phyloP scores from a whole-genome alignment of 805 yeast genomes.

The Metschnikowia santaceciliae region DNA sequence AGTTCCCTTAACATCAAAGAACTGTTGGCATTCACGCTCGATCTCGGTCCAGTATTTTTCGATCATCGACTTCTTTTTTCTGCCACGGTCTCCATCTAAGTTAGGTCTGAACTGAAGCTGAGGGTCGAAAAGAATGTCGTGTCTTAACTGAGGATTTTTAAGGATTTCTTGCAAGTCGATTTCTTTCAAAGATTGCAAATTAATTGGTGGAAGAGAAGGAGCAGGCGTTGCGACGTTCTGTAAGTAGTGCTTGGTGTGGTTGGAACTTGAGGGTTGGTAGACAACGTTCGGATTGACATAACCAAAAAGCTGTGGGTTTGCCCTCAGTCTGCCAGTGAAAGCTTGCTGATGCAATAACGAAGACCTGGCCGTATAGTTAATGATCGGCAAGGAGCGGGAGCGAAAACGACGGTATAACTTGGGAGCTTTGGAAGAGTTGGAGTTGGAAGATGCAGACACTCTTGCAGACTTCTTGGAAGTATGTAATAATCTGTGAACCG shows the following conservation, averaged over 20 bases:
- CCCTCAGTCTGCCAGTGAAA: conserved; percentile 10
- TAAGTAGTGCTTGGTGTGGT: conserved; percentile 8
- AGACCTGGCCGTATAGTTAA: conserved; percentile 26
- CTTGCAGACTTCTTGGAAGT: conserved; percentile 13
- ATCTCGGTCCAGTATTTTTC: conserved; percentile 84
- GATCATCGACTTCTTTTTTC: conserved; percentile 66
- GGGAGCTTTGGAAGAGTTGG: conserved; percentile 23
- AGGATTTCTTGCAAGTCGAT: conserved; percentile 85
- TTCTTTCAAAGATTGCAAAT: conserved; percentile 74
- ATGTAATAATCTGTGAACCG: conserved; percentile 8
- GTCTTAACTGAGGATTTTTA: conserved; percentile 88
- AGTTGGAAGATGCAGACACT: conserved; percentile 7
- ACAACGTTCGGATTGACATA: conserved; percentile 5
- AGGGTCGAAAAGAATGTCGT: conserved; percentile 90
- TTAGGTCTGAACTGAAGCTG: conserved; percentile 88
- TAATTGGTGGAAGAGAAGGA: conserved; percentile 75
- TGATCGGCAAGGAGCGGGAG: conserved; percentile 40
- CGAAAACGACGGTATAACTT: conserved; percentile 35
- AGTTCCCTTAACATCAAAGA: conserved; percentile 19
- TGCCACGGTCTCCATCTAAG: conserved; percentile 86
- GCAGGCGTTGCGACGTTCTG: conserved; percentile 7
- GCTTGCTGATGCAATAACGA: conserved; percentile 14
- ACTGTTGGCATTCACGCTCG: conserved; percentile 57
- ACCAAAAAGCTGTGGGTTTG: conserved; percentile 19
- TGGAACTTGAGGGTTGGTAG: conserved; percentile 6